Evolutionary conservation across 371 early-diverging fungal genomes (phyloP).

Genomic region (Syncephalastrum sp.): DNA sequence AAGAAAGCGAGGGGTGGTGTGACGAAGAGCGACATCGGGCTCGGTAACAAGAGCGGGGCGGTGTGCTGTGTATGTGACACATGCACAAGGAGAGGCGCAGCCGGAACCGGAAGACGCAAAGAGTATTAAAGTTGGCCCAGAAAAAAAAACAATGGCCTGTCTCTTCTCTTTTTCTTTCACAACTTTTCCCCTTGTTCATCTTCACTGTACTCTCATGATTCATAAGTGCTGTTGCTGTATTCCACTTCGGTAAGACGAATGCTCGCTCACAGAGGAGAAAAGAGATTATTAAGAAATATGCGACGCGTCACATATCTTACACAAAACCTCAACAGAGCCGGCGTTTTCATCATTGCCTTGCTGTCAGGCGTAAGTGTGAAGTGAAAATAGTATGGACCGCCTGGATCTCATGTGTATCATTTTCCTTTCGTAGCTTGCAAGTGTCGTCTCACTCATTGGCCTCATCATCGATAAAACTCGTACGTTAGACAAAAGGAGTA

Average conservation of each 20-base stretch:
- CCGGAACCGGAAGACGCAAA: constrained; percentile 1
- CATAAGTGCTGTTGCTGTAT: constrained; percentile 20
- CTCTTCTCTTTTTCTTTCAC: not conserved
- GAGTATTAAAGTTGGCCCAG: constrained; percentile 6
- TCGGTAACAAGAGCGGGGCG: constrained; percentile 5
- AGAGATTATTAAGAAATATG: not conserved
- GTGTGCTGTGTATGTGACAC: constrained; percentile 7
- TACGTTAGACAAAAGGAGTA: constrained; percentile 1
- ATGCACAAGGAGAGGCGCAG: not conserved
- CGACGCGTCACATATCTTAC: not conserved
- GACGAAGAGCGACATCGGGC: constrained; percentile 1
- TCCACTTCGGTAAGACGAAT: constrained; percentile 7
- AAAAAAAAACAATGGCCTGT: not conserved
- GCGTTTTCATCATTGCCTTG: constrained; percentile 19
- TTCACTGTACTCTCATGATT: not conserved
- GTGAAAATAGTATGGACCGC: not conserved
- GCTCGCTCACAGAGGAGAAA: not conserved
- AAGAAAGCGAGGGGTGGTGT: constrained; percentile 1
- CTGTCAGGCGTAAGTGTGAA: constrained; percentile 9
- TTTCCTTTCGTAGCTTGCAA: not conserved
- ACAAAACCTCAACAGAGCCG: constrained; percentile 1
- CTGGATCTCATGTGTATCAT: not conserved
- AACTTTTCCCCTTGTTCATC: not conserved
- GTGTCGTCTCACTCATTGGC: not conserved
- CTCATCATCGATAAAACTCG: constrained; percentile 3